Evolutionary conservation across 345 rosid genomes (phyloP).

Genomic region (Lepidium aucheri): DNA sequence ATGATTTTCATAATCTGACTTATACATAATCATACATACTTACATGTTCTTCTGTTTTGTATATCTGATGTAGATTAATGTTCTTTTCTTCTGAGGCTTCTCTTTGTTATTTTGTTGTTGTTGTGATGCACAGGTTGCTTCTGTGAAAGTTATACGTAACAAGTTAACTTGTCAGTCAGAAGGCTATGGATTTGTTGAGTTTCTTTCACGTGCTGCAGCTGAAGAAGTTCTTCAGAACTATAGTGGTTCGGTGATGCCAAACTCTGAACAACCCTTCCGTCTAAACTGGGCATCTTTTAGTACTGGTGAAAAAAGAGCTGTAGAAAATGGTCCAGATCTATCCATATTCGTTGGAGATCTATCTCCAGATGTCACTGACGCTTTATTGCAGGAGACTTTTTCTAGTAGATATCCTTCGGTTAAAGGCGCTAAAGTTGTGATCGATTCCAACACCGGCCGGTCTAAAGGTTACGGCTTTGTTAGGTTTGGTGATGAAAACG

Average conservation of each 20-base stretch:
- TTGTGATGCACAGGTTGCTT: constrained; percentile 44
- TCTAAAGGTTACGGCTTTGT: constrained; percentile 97
- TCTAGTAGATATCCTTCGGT: constrained; percentile 54
- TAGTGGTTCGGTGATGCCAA: constrained; percentile 74
- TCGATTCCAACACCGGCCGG: constrained; percentile 80
- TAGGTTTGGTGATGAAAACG: constrained; percentile 86
- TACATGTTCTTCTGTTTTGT: not conserved
- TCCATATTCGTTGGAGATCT: constrained; percentile 94
- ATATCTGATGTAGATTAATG: not conserved
- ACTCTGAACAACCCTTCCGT: constrained; percentile 83
- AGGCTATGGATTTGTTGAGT: constrained; percentile 94
- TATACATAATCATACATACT: not conserved
- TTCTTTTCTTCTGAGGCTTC: not conserved
- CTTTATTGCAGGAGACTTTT: constrained; percentile 52
- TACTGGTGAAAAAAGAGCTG: constrained; percentile 60
- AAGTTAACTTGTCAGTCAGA: constrained; percentile 85
- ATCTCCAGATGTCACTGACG: constrained; percentile 89
- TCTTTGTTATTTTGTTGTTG: not conserved
- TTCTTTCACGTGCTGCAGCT: constrained; percentile 62
- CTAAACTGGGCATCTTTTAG: constrained; percentile 93
- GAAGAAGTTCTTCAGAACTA: constrained; percentile 82
- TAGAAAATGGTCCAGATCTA: constrained; percentile 64
- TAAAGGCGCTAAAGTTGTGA: constrained; percentile 90
- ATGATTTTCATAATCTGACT: not conserved
- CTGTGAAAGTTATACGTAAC: constrained; percentile 85